Base-by-base conservation (phyloP, 169 alveolate species). In the Cryptosporidium andersoni region DNA sequence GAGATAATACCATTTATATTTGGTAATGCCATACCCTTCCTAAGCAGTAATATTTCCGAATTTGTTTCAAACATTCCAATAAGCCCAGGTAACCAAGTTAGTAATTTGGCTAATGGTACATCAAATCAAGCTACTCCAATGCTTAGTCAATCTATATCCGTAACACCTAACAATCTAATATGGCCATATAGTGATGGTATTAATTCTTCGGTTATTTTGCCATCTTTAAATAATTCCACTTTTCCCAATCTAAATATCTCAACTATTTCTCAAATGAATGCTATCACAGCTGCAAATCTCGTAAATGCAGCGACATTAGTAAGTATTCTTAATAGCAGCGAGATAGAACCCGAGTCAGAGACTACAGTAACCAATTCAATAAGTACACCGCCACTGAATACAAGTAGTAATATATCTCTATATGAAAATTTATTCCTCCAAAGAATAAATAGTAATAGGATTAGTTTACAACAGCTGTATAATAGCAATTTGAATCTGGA, bases 1-100 rank as follows among this genome's bases (percentile, higher is more conserved):
- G 96, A 94, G 88, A 90, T 93, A 14, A 16, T 74, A 4, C 85
- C 85, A 34, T 58, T 43, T 43, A 56, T 58, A 43, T 43, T 62
- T 58, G 67, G 67, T 7, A 7, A 62, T 25, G 25, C 25, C 0
- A 25, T 25, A 0, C 25, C 25, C 25, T 25, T 25, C 25, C 25
- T 25, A 25, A 25, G 0, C 0, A 25, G 25, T 25, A 25, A 25
- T 25, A 25, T 25, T 25, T 25, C 25, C 0, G 25, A 25, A 25
- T 25, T 25, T 25, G 0, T 25, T 25, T 25, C 25, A 25, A 25
- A 25, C 25, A 25, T 25, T 25, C 25, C 25, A 25, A 25, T 25
- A 25, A 25, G 25, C 25, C 25, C 0, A 25, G 25, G 25, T 25
- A 25, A 25, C 25, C 25, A 25, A 25, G 25, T 0, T 25, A 25